Evolutionary conservation across 257 asterid species (phyloP).

Genomic region (Vinca minor): DNA sequence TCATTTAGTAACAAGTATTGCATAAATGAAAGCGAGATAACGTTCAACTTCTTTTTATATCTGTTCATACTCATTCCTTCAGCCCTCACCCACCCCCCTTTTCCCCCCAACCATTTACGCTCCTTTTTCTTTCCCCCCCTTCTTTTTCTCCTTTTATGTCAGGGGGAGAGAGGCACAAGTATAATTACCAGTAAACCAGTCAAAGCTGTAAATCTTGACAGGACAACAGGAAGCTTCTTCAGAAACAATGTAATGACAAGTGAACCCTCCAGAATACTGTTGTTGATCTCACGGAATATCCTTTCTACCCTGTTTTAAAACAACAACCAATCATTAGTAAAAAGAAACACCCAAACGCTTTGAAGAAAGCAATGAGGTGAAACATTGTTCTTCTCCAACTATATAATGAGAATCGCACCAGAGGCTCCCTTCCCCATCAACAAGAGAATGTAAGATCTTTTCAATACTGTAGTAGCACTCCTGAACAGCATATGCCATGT

Average conservation of each 20-base stretch:
- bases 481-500: slow-evolving; percentile 96
- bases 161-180: background rate
- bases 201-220: slow-evolving; percentile 82
- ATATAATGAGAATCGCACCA: slow-evolving; percentile 38
- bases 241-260: slow-evolving; percentile 66
- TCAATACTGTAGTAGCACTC: slow-evolving; percentile 90
- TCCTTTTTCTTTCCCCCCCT: background rate
- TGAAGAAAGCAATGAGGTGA: background rate
- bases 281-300: slow-evolving; percentile 84
- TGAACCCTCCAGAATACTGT: slow-evolving; percentile 71
- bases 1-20: background rate
- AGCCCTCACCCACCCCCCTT: background rate
- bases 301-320: slow-evolving; percentile 75
- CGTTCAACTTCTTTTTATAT: background rate
- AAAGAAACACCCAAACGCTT: background rate
- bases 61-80: background rate
- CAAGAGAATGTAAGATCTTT: slow-evolving; percentile 75
- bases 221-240: slow-evolving; percentile 74
- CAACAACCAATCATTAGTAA: background rate
- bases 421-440: slow-evolving; percentile 93
- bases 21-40: background rate
- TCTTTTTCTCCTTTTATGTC: background rate
- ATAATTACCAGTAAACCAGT: slow-evolving; percentile 81
- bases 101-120: background rate
- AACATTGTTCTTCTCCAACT: slow-evolving; percentile 3